Conservation (phyloP, 75 land plant genomes). For the Pinus albicaulis region DNA sequence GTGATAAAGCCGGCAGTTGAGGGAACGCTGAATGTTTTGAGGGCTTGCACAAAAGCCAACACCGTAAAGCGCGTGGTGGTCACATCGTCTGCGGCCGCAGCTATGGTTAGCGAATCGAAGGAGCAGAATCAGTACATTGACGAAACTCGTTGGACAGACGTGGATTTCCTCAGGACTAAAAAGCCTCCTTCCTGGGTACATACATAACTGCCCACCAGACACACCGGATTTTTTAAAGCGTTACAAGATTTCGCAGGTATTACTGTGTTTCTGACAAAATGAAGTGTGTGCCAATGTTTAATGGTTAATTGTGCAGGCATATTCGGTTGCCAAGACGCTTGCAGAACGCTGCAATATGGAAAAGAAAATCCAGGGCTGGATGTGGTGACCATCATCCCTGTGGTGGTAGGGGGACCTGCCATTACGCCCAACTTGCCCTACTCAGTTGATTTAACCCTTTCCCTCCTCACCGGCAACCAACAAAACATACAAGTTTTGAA, state of each 20-base stretch:
- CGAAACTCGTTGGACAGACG: conserved; percentile 35
- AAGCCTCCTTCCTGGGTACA: conserved; percentile 43
- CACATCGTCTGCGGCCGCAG: conserved; percentile 56
- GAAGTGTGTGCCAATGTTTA: no score
- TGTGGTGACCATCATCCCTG: conserved; percentile 21
- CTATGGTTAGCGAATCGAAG: conserved; percentile 16
- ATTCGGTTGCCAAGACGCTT: conserved; percentile 13
- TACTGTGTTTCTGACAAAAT: no score
- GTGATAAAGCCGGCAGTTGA: conserved; percentile 49
- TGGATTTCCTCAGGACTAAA: conserved; percentile 11
- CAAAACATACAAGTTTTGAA: no score
- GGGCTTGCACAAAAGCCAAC: conserved; percentile 34
- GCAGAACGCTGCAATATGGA: conserved; percentile 31
- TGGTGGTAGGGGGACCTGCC: conserved; percentile 23
- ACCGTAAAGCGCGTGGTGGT: conserved; percentile 51
- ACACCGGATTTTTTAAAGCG: not conserved
- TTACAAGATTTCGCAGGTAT: no score
- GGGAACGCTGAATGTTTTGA: conserved; percentile 52
- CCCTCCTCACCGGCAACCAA: no score
- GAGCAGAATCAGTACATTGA: conserved; percentile 23
- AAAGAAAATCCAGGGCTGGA: conserved; percentile 19
- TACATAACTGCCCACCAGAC: no score
- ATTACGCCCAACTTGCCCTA: not conserved
- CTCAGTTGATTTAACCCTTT: no score
- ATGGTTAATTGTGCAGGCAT: no score